These are phyloP conservation scores for Colletotrichum sp. DNA, from an alignment of 2,329 filamentous ascomycete genomes.

Conservation along the genomic window DNA sequence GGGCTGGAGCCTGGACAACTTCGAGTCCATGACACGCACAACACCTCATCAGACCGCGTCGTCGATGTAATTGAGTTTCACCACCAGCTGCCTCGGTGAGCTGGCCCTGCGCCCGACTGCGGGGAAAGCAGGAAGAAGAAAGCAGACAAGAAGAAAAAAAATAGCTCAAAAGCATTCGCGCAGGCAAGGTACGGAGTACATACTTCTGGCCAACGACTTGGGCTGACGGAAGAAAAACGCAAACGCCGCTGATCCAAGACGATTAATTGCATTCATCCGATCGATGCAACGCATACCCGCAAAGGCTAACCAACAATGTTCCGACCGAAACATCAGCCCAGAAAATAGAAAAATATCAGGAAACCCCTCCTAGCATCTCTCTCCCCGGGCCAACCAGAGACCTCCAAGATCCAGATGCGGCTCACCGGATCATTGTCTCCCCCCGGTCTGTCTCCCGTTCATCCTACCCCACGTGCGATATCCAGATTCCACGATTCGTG, in stretches of 20 bases:
- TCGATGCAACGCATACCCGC: not conserved
- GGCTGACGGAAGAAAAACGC: not conserved
- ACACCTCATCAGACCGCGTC: slow-evolving; percentile 13
- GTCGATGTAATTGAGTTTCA: slow-evolving; percentile 6
- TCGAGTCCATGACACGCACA: slow-evolving; percentile 17
- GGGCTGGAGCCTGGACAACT: not conserved
- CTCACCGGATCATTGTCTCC: slow-evolving; percentile 1
- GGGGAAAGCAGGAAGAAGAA: not conserved
- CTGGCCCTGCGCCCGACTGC: not conserved
- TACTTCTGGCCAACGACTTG: not conserved
- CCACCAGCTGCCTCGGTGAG: not conserved
- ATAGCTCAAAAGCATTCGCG: not conserved
- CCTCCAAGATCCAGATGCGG: not conserved
- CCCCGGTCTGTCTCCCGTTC: not conserved
- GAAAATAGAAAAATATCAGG: not conserved
- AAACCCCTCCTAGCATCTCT: not conserved
- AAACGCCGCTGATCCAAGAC: not conserved
- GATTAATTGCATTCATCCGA: not conserved
- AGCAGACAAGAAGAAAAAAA: not conserved
- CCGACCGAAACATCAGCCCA: not conserved
- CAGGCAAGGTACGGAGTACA: not conserved
- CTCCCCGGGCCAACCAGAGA: not conserved
- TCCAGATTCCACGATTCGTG: slow-evolving; percentile 11
- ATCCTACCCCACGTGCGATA: slow-evolving; percentile 10
- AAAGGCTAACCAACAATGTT: not conserved